These are phyloP conservation scores for Sugiyamaella boreocaroliniensis DNA, from an alignment of 805 yeast species.

Conservation along the genomic window DNA sequence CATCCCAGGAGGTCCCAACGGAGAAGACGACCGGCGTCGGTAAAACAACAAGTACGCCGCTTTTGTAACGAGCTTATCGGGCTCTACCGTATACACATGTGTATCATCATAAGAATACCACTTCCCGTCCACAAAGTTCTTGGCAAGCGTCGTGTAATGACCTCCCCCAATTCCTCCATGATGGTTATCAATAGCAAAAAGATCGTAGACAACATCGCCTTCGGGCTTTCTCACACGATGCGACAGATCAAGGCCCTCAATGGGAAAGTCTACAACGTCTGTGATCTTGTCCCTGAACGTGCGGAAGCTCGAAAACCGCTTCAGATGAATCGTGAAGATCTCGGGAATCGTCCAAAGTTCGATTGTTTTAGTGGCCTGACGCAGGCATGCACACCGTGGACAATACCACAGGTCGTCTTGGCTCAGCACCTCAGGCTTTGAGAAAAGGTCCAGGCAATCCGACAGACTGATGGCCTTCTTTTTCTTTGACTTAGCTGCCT, in stretches of 20 bases:
- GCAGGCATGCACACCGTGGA: constrained; percentile 79
- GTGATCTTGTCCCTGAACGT: constrained; percentile 86
- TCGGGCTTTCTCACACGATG: constrained; percentile 40
- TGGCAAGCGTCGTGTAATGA: constrained; percentile 87
- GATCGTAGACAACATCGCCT: constrained; percentile 54
- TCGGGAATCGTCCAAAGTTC: constrained; percentile 95
- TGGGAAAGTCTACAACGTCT: constrained; percentile 79
- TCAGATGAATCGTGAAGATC: constrained; percentile 79
- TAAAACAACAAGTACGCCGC: constrained; percentile 88
- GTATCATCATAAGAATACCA: constrained; percentile 95
- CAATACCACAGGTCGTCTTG: constrained; percentile 93
- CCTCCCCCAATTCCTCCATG: constrained; percentile 97
- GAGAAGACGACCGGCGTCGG: constrained; percentile 38
- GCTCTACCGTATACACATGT: constrained; percentile 47
- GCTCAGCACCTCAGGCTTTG: constrained; percentile 77
- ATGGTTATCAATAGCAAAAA: constrained; percentile 91
- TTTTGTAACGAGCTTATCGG: constrained; percentile 56
- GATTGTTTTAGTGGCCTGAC: constrained; percentile 84
- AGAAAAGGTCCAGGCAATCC: constrained; percentile 69
- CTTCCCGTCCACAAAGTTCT: constrained; percentile 62
- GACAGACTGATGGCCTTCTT: constrained; percentile 46
- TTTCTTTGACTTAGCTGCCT: constrained; percentile 22
- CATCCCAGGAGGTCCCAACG: constrained; percentile 23
- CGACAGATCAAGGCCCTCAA: constrained; percentile 68
- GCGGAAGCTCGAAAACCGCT: constrained; percentile 78